Evolutionary conservation across 2,329 filamentous ascomycete genomes (phyloP).

Genomic region (Zasmidium cellare): DNA sequence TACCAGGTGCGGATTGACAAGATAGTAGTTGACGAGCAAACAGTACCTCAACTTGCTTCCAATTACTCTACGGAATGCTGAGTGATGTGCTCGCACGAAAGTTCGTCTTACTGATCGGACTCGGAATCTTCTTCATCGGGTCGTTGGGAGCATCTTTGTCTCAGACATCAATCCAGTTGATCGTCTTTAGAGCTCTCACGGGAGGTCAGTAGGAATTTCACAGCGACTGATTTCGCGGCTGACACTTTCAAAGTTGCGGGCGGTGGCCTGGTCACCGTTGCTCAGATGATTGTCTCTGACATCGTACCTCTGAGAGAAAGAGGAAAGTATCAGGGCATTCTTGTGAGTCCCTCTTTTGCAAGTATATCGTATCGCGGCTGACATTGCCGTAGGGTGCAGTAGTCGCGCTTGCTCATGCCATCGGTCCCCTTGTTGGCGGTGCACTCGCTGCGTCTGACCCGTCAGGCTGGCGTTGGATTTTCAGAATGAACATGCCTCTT

Average conservation of each 20-base stretch:
- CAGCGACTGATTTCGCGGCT: no score
- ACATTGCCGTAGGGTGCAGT: slow-evolving; percentile 11
- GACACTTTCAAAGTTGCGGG: slow-evolving; percentile 42
- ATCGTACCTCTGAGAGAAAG: slow-evolving; percentile 28
- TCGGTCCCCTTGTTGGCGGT: slow-evolving; percentile 50
- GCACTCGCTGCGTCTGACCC: slow-evolving; percentile 22
- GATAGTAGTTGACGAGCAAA: no score
- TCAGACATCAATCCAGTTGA: slow-evolving; percentile 39
- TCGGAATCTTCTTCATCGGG: slow-evolving; percentile 57
- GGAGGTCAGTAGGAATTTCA: slow-evolving; percentile 34
- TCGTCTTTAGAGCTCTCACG: slow-evolving; percentile 58
- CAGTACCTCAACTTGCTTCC: slow-evolving; percentile 45
- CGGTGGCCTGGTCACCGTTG: slow-evolving; percentile 40
- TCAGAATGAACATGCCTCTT: slow-evolving; percentile 49
- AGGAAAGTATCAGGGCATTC: slow-evolving; percentile 31
- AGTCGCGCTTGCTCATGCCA: slow-evolving; percentile 39
- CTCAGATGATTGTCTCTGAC: slow-evolving; percentile 33
- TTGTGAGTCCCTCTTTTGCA: slow-evolving; percentile 1
- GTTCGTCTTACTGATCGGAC: slow-evolving; percentile 60
- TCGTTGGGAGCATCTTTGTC: slow-evolving; percentile 24
- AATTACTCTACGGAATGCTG: slow-evolving; percentile 63
- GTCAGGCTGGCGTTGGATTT: slow-evolving; percentile 26
- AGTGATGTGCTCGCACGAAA: slow-evolving; percentile 70
- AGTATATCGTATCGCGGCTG: neutral
- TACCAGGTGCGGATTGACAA: no score